Percentiles rank a stretch among this genome's conserved stretches.
These are phyloP conservation scores for Lactarius vividus DNA, from an alignment of 768 basidiomycete genomes.

Conservation along the genomic window DNA sequence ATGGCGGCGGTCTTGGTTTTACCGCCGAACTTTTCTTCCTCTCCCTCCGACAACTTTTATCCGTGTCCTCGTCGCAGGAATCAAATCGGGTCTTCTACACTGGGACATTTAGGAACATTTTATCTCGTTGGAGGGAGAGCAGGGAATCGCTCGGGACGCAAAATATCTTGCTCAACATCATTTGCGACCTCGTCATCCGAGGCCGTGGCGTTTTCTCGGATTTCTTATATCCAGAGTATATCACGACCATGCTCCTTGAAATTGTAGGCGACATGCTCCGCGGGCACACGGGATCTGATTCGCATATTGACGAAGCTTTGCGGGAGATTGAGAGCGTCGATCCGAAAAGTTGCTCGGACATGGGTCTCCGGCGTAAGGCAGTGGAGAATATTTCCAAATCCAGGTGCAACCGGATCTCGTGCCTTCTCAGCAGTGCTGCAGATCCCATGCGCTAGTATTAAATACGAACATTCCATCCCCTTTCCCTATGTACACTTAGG, in stretches of 20 bases:
- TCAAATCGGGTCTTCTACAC: not conserved
- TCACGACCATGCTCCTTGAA: not conserved
- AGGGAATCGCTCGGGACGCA: too few species aligned
- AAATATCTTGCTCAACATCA: too few species aligned
- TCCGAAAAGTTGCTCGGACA: not conserved
- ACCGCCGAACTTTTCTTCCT: too few species aligned
- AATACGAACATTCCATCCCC: not conserved
- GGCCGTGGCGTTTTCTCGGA: too few species aligned
- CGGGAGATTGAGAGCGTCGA: not conserved
- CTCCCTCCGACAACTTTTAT: too few species aligned
- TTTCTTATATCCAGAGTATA: not conserved
- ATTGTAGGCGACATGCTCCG: not conserved
- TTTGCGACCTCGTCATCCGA: too few species aligned
- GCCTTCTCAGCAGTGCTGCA: not conserved
- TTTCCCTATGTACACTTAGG: too few species aligned
- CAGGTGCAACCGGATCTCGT: not conserved
- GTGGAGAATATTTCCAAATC: not conserved
- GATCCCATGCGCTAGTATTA: not conserved
- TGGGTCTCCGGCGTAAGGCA: not conserved
- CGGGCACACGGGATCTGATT: not conserved
- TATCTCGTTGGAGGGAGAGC: not conserved
- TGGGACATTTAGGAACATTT: not conserved
- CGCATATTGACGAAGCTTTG: not conserved
- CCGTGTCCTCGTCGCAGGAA: too few species aligned
- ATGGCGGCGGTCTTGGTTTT: too few species aligned